Conservation (phyloP, 345 rosid genomes). For the Anastatica hierochuntica region DNA sequence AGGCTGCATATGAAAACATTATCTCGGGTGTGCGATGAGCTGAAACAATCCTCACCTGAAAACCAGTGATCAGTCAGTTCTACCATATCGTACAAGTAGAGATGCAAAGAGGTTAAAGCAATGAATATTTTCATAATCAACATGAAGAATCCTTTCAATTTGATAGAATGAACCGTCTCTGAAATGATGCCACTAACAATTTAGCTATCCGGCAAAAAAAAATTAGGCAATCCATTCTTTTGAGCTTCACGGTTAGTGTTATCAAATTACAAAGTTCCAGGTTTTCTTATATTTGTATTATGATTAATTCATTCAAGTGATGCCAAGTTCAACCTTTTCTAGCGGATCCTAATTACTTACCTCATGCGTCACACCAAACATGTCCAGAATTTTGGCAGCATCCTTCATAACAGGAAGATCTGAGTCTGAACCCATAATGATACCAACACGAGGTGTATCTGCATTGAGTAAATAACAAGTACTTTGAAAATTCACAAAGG, state of each 20-base stretch:
- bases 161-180: no score
- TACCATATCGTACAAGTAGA: background rate
- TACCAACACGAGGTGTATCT: conserved; percentile 68
- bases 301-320: no score
- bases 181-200: no score
- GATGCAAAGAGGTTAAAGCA: background rate
- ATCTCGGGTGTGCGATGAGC: conserved; percentile 89
- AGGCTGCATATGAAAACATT: conserved; percentile 77
- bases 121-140: no score
- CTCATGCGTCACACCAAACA: conserved; percentile 72
- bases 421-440: conserved; percentile 94
- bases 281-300: no score
- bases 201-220: no score
- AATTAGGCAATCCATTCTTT: no score
- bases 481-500: background rate
- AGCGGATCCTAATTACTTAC: conserved; percentile 22
- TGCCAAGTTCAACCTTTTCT: background rate
- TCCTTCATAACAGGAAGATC: conserved; percentile 98
- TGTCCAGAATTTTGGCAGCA: conserved; percentile 55
- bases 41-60: conserved; percentile 73
- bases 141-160: no score
- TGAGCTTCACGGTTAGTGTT: no score
- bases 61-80: background rate
- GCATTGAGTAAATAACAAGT: conserved; percentile 26
- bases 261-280: no score